A percentile compares a stretch with the other conserved stretches of the same genome.
phyloP scores from a whole-genome alignment of 2,329 filamentous ascomycete species.

The Claviceps pazoutovae region DNA sequence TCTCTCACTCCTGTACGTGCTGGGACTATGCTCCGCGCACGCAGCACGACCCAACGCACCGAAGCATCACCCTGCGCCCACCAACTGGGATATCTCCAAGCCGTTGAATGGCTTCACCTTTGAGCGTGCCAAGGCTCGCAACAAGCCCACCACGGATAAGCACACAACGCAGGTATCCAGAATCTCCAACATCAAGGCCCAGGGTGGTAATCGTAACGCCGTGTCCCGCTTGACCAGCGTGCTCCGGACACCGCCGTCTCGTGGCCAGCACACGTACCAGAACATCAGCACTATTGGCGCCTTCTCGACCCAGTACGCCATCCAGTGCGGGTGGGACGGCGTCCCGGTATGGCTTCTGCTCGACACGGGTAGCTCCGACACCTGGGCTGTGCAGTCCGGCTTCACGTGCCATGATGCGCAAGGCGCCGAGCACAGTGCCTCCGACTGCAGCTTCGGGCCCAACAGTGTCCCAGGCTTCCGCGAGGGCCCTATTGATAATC shows the following conservation, averaged over 20 bases:
- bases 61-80: not conserved
- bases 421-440: conserved; percentile 17
- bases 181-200: conserved; percentile 18
- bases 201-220: conserved; percentile 12
- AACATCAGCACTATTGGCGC: conserved; percentile 24
- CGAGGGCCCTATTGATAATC: conserved; percentile 22
- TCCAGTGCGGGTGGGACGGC: conserved; percentile 26
- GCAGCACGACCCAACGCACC: not conserved
- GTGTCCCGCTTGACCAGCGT: conserved; percentile 17
- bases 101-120: conserved; percentile 26
- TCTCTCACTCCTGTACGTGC: not conserved
- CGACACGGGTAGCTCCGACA: conserved; percentile 39
- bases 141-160: conserved; percentile 15
- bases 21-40: conserved; percentile 5
- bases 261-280: conserved; percentile 16
- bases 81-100: conserved; percentile 20
- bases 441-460: conserved; percentile 27
- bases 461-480: conserved; percentile 25
- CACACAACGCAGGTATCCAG: conserved; percentile 18
- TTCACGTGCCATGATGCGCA: conserved; percentile 28
- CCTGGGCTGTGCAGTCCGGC: conserved; percentile 29
- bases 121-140: conserved; percentile 18
- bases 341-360: conserved; percentile 28
- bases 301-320: conserved; percentile 28
- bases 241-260: conserved; percentile 8